Evolutionary conservation across 192 early-diverging fungal genomes (phyloP).

Genomic region (Mortierella antarctica): DNA sequence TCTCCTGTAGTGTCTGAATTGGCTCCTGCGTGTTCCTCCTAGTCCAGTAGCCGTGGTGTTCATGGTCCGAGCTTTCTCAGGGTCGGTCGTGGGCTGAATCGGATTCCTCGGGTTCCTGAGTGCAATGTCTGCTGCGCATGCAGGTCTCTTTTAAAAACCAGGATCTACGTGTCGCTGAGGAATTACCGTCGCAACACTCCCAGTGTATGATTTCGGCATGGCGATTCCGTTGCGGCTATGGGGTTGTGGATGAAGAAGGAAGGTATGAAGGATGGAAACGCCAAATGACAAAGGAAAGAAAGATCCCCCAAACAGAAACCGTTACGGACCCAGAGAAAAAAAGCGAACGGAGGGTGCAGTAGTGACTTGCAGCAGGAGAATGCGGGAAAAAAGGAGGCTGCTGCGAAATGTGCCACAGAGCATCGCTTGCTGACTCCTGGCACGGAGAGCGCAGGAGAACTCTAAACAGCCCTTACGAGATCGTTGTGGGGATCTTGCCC

Average conservation of each 20-base stretch:
- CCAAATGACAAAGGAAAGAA: not conserved
- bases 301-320: not conserved
- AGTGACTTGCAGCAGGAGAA: no score
- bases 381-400: no score
- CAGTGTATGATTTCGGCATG: conserved; percentile 56
- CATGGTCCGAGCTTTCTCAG: no score
- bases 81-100: no score
- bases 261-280: not conserved
- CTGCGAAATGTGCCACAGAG: no score
- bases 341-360: not conserved
- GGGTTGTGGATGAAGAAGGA: not conserved
- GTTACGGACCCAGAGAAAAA: not conserved
- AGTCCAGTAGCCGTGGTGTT: no score
- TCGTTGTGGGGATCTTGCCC: no score
- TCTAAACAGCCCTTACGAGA: no score
- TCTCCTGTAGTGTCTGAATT: no score
- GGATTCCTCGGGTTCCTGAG: conserved; percentile 1
- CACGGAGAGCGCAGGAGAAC: no score
- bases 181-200: conserved; percentile 54
- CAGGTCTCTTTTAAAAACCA: not conserved
- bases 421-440: no score
- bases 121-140: not conserved
- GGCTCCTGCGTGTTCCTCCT: no score
- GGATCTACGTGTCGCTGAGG: not conserved
- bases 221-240: not conserved